These are phyloP conservation scores for Juglanconis juglandina DNA, from an alignment of 2,329 filamentous ascomycete species.

Conservation along the genomic window DNA sequence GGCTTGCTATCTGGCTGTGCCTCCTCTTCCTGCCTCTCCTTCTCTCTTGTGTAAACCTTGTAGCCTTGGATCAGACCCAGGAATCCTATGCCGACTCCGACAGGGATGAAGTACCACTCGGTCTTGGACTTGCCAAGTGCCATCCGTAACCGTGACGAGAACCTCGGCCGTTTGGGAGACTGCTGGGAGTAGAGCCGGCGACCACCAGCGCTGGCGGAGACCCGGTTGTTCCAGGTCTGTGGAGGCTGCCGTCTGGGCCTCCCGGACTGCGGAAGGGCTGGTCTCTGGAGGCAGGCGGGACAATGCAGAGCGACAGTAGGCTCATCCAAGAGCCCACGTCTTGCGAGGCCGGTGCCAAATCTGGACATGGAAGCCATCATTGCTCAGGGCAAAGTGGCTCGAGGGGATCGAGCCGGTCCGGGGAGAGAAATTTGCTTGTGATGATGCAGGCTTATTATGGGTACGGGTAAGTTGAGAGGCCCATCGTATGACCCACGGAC, in stretches of 20 bases:
- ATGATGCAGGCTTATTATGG: slow-evolving; percentile 19
- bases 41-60: slow-evolving; percentile 60
- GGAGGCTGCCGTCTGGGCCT: slow-evolving; percentile 17
- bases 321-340: slow-evolving; percentile 16
- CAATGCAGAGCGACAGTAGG: slow-evolving; percentile 13
- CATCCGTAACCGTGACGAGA: slow-evolving; percentile 49
- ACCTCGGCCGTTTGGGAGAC: slow-evolving; percentile 44
- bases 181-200: slow-evolving; percentile 37
- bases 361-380: slow-evolving; percentile 19
- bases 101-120: slow-evolving; percentile 87
- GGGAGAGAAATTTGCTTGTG: slow-evolving; percentile 3
- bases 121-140: slow-evolving; percentile 55
- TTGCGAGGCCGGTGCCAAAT: slow-evolving; percentile 17
- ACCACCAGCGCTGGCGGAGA: slow-evolving; percentile 19
- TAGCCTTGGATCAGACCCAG: slow-evolving; percentile 82
- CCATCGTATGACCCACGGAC: slow-evolving; percentile 14
- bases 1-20: slow-evolving; percentile 30
- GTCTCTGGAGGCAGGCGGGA: slow-evolving; percentile 15
- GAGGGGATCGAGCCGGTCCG: not conserved
- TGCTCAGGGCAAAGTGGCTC: slow-evolving; percentile 4
- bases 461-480: slow-evolving; percentile 12
- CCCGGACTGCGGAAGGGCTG: slow-evolving; percentile 7
- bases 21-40: slow-evolving; percentile 48
- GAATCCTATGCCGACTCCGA: slow-evolving; percentile 80
- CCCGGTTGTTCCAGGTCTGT: slow-evolving; percentile 18